Conservation (phyloP, 208 protist genomes). For the Entamoeba invadens region DNA sequence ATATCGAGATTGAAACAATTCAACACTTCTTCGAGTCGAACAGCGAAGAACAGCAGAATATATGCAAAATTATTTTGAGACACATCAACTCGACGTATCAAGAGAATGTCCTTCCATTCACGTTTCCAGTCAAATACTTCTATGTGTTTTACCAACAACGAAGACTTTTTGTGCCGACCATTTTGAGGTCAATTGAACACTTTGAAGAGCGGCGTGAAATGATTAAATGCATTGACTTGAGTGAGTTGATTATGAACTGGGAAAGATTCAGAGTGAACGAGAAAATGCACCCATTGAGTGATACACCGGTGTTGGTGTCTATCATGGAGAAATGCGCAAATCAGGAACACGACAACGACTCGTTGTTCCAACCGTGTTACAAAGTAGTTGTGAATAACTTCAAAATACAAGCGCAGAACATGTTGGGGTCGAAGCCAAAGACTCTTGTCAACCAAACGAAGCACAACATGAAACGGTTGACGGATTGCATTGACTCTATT, state of each 20-base stretch:
- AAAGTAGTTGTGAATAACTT: not conserved
- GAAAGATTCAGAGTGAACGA: not conserved
- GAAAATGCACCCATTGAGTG: not conserved
- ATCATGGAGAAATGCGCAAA: not conserved
- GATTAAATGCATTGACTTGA: not conserved
- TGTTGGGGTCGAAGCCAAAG: not conserved
- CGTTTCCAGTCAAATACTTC: not conserved
- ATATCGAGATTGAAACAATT: not conserved
- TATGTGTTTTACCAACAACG: not conserved
- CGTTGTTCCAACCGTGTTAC: not conserved
- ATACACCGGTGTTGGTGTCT: not conserved
- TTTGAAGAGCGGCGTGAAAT: not conserved
- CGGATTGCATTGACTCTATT: not conserved
- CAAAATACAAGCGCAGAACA: not conserved
- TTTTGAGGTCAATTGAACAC: not conserved
- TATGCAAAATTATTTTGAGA: constrained; percentile 1
- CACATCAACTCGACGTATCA: not conserved
- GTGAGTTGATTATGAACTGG: not conserved
- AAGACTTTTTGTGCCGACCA: not conserved
- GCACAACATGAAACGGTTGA: not conserved
- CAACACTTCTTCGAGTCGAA: not conserved
- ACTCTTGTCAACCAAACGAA: not conserved
- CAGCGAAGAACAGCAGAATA: not conserved
- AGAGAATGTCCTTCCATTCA: not conserved
- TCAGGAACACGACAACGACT: not conserved